phyloP scores from a whole-genome alignment of 768 basidiomycete genomes.

The Austroboletus festivus region DNA sequence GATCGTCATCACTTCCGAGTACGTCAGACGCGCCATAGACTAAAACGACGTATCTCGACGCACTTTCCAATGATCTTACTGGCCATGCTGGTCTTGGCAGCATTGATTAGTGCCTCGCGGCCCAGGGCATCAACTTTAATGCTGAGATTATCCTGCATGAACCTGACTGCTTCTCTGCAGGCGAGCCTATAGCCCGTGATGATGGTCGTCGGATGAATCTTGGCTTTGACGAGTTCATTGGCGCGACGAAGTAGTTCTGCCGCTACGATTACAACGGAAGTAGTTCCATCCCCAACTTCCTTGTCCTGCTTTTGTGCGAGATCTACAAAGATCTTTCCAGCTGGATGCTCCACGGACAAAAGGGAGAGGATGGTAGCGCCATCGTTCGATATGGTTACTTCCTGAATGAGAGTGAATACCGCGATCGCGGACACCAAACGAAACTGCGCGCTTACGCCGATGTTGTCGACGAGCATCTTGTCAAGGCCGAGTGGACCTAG shows the following conservation, averaged over 20 bases:
- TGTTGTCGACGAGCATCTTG: slow-evolving; percentile 98
- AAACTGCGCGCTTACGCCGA: slow-evolving; percentile 62
- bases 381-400: slow-evolving; percentile 99
- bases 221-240: slow-evolving; percentile 96
- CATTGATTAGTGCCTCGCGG: slow-evolving; percentile 87
- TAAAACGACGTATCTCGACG: slow-evolving; percentile 32
- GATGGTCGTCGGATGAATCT: slow-evolving; percentile 98
- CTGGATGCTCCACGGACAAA: slow-evolving; percentile 93
- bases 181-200: slow-evolving; percentile 98
- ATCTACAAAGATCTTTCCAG: slow-evolving; percentile 95
- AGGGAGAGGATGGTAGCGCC: slow-evolving; percentile 97
- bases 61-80: slow-evolving; percentile 98
- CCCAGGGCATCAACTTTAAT: slow-evolving; percentile 93
- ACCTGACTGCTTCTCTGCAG: slow-evolving; percentile 95
- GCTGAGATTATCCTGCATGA: slow-evolving; percentile 96
- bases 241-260: slow-evolving; percentile 96
- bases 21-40: slow-evolving; percentile 1
- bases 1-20: slow-evolving; percentile 79
- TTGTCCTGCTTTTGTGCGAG: slow-evolving; percentile 99
- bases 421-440: background rate
- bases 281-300: slow-evolving; percentile 98
- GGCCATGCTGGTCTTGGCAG: slow-evolving; percentile 97
- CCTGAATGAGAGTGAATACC: slow-evolving; percentile 45
- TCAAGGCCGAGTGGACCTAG: slow-evolving; percentile 93
- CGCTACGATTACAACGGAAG: slow-evolving; percentile 96